phyloP scores from a whole-genome alignment of 2,329 filamentous ascomycete species.

The Sclerotinia subarctica region DNA sequence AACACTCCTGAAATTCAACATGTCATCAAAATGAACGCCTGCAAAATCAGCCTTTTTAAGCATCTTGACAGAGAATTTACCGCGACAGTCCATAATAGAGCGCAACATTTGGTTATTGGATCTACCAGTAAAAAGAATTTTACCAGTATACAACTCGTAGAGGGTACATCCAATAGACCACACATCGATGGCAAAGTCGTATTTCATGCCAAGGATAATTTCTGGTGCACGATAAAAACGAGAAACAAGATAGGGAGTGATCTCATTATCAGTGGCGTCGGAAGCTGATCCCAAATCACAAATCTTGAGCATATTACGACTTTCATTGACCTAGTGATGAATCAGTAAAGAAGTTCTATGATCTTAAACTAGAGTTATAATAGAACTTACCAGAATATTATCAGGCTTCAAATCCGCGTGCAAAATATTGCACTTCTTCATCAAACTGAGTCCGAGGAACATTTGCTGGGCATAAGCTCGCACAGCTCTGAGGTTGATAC shows the following conservation, averaged over 20 bases:
- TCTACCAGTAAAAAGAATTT: slow-evolving; percentile 90
- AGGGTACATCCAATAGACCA: slow-evolving; percentile 98
- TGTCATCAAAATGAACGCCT: slow-evolving; percentile 77
- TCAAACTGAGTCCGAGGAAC: slow-evolving; percentile 80
- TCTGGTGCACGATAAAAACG: slow-evolving; percentile 97
- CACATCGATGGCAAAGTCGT: slow-evolving; percentile 91
- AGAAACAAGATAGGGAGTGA: slow-evolving; percentile 92
- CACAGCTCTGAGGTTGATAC: slow-evolving; percentile 84
- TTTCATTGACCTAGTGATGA: slow-evolving; percentile 64
- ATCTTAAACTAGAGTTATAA: background rate
- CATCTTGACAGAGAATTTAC: slow-evolving; percentile 85
- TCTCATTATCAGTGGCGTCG: slow-evolving; percentile 83
- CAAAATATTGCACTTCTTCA: slow-evolving; percentile 89
- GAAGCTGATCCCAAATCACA: slow-evolving; percentile 97
- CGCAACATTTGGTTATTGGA: slow-evolving; percentile 99
- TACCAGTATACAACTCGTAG: slow-evolving; percentile 95
- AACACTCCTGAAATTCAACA: slow-evolving; percentile 77
- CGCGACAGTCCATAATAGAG: slow-evolving; percentile 92
- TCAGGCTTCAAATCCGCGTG: slow-evolving; percentile 97
- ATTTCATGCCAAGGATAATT: slow-evolving; percentile 94
- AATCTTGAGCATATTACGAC: slow-evolving; percentile 81
- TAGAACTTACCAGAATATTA: slow-evolving; percentile 67
- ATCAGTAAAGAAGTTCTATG: slow-evolving; percentile 6
- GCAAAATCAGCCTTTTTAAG: slow-evolving; percentile 78
- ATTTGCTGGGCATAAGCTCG: slow-evolving; percentile 91